Evolutionary conservation across 352 stramenopile species (phyloP), one percentile per base, ranked within the genome.

Genomic region (Globisporangium echinulatum): DNA sequence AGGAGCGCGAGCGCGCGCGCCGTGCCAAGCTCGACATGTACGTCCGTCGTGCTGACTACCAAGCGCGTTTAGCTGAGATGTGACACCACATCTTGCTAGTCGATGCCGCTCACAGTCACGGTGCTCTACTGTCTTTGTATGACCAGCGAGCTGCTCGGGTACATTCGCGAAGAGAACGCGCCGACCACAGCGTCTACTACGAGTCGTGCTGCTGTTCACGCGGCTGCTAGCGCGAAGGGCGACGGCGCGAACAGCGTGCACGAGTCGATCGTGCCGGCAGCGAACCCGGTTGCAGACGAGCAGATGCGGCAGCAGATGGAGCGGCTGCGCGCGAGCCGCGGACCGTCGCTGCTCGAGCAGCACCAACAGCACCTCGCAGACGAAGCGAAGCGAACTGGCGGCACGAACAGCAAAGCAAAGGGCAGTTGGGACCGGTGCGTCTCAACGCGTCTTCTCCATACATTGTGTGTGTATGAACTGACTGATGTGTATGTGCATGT

Each of bases 11-110:
- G 42, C 83, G 83, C 44, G 77, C 78, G 1, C 77, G 90, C 59
- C 80, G 85, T 25, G 85, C 85, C 15, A 89, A 92, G 52, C 71
- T 91, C 13, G 83, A 95, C 66, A 82, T 91, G 85, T 94, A 71
- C 57, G 66, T 67, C 6, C 25, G 46, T 36, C 15, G 25, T 33
- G 2, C 25, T 33, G 25, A 33, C 25, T 33, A 33, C 25, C 25
- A 33, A 33, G 25, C 25, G 25, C 25, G 25, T 3, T 33, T 33
- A 33, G 25, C 25, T 33, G 25, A 33, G 25, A 33, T 33, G 25
- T 33, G 25, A 33, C 25, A 3, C 25, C 2, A 3, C 25, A 33
- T 33, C 25, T 33, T 33, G 25, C 2, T 33, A 33, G 25, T 33
- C 25, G 25, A 33, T 33, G 25, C 25, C 25, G 25, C 25, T 33